A percentile compares a stretch with the other conserved stretches of the same genome.
phyloP scores from a whole-genome alignment of 2,329 filamentous ascomycete genomes.

The Cryphonectria radicalis region DNA sequence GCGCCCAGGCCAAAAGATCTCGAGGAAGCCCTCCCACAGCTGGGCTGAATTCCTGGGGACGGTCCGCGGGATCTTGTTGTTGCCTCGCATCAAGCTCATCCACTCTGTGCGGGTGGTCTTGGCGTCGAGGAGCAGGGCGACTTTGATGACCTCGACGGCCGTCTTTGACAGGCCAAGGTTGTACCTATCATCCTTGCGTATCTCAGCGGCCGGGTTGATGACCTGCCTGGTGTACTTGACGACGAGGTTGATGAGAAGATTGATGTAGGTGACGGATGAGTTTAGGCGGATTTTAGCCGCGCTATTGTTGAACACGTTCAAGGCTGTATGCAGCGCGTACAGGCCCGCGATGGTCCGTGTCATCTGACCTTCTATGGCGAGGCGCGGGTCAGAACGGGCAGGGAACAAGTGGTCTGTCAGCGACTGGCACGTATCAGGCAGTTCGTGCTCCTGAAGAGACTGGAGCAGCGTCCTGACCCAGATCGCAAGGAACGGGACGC shows the following conservation, averaged over 20 bases:
- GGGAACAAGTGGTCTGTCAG: constrained; percentile 76
- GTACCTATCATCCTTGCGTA: constrained; percentile 49
- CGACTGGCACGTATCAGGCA: constrained; percentile 80
- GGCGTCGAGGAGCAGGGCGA: constrained; percentile 71
- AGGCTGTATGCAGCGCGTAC: constrained; percentile 60
- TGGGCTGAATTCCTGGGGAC: constrained; percentile 71
- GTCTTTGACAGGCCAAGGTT: constrained; percentile 58
- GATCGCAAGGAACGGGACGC: constrained; percentile 67
- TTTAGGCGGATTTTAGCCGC: constrained; percentile 50
- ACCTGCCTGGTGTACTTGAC: constrained; percentile 62
- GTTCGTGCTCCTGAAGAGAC: constrained; percentile 76
- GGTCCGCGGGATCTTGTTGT: constrained; percentile 66
- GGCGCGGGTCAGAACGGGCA: constrained; percentile 59
- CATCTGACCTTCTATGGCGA: constrained; percentile 61
- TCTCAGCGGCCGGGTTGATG: constrained; percentile 58
- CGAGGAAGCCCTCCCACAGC: constrained; percentile 78
- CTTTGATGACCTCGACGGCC: constrained; percentile 67
- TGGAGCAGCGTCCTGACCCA: constrained; percentile 81
- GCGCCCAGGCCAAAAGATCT: constrained; percentile 49
- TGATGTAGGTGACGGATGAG: constrained; percentile 64
- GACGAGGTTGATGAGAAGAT: constrained; percentile 68
- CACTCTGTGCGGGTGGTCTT: constrained; percentile 72
- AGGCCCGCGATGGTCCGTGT: constrained; percentile 69
- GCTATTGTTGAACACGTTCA: constrained; percentile 59
- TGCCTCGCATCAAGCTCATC: constrained; percentile 61